Base-by-base conservation (phyloP, 371 early-diverging fungal species). In the Apophysomyces sp. region DNA sequence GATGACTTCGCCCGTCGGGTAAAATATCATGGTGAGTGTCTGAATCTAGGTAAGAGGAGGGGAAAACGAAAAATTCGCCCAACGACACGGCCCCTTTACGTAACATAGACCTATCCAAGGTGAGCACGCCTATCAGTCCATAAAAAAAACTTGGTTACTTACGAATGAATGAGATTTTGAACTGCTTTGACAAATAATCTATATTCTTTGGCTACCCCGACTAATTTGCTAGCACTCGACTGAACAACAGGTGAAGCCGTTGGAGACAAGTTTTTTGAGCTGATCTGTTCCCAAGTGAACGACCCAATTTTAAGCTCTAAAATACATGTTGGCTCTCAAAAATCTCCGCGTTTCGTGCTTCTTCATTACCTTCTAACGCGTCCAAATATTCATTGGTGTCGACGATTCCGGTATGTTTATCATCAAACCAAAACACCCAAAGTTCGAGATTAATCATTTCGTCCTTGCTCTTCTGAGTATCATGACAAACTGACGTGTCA, bases 381-480 rank as follows among this genome's bases (percentile, higher is more conserved):
- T 64, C 52, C 18, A 80, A 58, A 21, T 53, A 41, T 51, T 65
- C 57, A 36, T 74, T 72, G 39, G 62, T 65, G 58, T 80, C 80
- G 26, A 80, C 73, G 13, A 61, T 61, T 2, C 77, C 77, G 11
- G 80, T 80, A 24, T 77, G 80, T 36, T 73, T 65, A 32, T 80
- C 80, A 52, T 80, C 80, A 52, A 80, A 77, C 80, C 80, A 80
- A 68, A 80, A 80, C 2, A 80, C 80, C 80, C 80, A 80, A 21
- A 80, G 52, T 53, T 80, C 77, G 3, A 77, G 55, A 15, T 41
- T 44, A 3, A 62, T 44, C 49, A 4, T 44, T 16, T 44, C 49
- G 9, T 44, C 32, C 16, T 39, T 63, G 0, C 69, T 72, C 34
- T 53, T 32, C 28, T 68, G 54, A 31, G 21, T 29, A 30, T 31